These are phyloP conservation scores for Aspergillus texensis DNA, from an alignment of 2,329 filamentous ascomycete genomes.

Conservation along the genomic window DNA sequence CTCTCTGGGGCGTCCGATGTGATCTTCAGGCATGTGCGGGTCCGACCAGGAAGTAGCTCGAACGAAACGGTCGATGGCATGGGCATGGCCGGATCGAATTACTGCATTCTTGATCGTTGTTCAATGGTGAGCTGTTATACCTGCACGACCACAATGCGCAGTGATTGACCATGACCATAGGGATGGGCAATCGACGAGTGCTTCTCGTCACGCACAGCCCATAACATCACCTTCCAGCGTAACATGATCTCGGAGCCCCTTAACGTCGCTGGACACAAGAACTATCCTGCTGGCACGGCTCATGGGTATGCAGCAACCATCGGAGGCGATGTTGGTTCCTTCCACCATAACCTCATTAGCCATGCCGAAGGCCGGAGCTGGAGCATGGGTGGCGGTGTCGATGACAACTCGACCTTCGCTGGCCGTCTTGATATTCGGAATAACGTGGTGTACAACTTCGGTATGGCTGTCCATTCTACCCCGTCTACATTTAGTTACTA, in stretches of 20 bases:
- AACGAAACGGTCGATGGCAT: slow-evolving; percentile 14
- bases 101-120: slow-evolving; percentile 14
- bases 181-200: slow-evolving; percentile 16
- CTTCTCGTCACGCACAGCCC: slow-evolving; percentile 10
- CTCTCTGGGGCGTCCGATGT: slow-evolving; percentile 14
- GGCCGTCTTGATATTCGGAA: slow-evolving; percentile 15
- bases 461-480: neutral
- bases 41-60: slow-evolving; percentile 5
- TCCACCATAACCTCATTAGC: slow-evolving; percentile 16
- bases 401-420: slow-evolving; percentile 12
- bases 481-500: neutral
- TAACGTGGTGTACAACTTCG: slow-evolving; percentile 17
- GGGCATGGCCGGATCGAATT: slow-evolving; percentile 14
- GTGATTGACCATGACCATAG: neutral
- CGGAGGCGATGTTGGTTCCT: slow-evolving; percentile 9
- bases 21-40: slow-evolving; percentile 12
- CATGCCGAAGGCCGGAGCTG: slow-evolving; percentile 15
- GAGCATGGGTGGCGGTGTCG: slow-evolving; percentile 17
- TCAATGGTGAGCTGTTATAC: slow-evolving; percentile 2
- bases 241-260: slow-evolving; percentile 17
- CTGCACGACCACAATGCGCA: fast-evolving
- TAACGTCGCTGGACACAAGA: slow-evolving; percentile 15
- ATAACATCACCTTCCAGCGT: slow-evolving; percentile 17
- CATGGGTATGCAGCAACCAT: slow-evolving; percentile 17
- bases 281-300: slow-evolving; percentile 12